Evolutionary conservation across 352 stramenopile genomes (phyloP).

Genomic region (Pythium chondricola): DNA sequence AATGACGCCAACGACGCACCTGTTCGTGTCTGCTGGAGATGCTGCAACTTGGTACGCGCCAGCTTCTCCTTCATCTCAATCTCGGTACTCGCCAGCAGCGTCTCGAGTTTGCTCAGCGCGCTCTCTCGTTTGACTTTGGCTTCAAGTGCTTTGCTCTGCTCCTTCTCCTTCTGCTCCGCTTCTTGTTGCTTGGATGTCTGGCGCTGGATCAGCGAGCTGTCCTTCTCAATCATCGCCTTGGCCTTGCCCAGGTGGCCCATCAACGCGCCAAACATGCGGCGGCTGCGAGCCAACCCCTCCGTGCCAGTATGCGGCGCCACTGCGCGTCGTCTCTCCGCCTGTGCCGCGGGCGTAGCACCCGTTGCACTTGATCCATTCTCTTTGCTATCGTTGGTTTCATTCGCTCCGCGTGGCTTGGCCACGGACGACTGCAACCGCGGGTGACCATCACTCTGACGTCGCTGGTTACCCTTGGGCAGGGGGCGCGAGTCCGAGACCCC

Average conservation of each 20-base stretch:
- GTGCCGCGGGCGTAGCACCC: slow-evolving; percentile 8
- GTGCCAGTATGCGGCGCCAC: slow-evolving; percentile 55
- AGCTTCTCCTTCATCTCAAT: slow-evolving; percentile 48
- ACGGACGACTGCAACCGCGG: neutral
- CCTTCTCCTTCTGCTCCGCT: slow-evolving; percentile 60
- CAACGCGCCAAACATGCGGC: slow-evolving; percentile 75
- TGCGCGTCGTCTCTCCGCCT: slow-evolving; percentile 41
- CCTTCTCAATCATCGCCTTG: slow-evolving; percentile 74
- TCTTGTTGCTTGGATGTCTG: slow-evolving; percentile 62
- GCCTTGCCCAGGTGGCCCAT: slow-evolving; percentile 79
- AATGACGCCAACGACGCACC: slow-evolving; percentile 47
- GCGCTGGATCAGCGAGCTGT: slow-evolving; percentile 62
- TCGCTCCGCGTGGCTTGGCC: neutral
- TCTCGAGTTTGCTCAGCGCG: slow-evolving; percentile 33
- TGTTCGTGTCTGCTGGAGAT: slow-evolving; percentile 42
- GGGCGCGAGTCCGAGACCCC: no score
- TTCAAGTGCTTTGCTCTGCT: slow-evolving; percentile 50
- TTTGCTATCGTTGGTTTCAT: neutral
- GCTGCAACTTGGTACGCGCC: slow-evolving; percentile 48
- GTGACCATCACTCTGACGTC: neutral
- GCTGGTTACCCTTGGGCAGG: no score
- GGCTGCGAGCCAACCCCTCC: slow-evolving; percentile 58
- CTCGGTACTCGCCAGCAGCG: slow-evolving; percentile 36
- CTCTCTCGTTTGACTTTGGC: slow-evolving; percentile 31
- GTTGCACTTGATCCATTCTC: neutral